These are phyloP conservation scores for Trichocomaceae sp. DNA, from an alignment of 2,329 filamentous ascomycete species.

Conservation along the genomic window DNA sequence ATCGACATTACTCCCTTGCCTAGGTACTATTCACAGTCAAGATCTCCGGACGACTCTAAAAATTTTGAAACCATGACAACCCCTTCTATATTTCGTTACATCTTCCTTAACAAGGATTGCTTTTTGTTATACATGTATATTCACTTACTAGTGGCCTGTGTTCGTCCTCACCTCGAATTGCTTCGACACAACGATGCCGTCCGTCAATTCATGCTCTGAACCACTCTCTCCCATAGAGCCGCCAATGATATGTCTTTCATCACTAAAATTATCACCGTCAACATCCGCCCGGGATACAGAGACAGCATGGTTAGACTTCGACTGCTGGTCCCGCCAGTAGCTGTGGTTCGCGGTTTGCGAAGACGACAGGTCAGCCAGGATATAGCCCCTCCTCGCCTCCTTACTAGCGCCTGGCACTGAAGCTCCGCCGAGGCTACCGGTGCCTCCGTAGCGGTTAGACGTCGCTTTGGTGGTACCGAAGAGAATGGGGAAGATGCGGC, in stretches of 20 bases:
- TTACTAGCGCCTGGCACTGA: background rate
- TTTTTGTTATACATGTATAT: background rate
- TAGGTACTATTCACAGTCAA: too few relatives aligned
- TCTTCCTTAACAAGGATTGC: too few relatives aligned
- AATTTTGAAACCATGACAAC: too few relatives aligned
- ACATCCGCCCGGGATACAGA: background rate
- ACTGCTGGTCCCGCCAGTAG: background rate
- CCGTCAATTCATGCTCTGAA: background rate
- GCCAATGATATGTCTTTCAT: background rate
- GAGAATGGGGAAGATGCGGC: constrained; percentile 30
- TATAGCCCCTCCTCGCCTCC: background rate
- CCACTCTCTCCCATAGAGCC: background rate
- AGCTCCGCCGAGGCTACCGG: background rate
- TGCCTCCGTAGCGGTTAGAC: background rate
- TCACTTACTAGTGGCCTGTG: background rate
- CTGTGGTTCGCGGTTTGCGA: background rate
- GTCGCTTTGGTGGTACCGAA: constrained; percentile 26
- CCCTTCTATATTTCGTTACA: too few relatives aligned
- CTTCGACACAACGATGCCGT: background rate
- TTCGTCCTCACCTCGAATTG: background rate
- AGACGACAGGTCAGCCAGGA: background rate
- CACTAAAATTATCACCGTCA: background rate
- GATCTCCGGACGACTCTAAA: too few relatives aligned
- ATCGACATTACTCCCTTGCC: too few relatives aligned
- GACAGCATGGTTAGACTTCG: background rate